Percentiles rank a stretch among this genome's conserved stretches.
phyloP scores from a whole-genome alignment of 805 yeast genomes.

The Clavispora fructus region DNA sequence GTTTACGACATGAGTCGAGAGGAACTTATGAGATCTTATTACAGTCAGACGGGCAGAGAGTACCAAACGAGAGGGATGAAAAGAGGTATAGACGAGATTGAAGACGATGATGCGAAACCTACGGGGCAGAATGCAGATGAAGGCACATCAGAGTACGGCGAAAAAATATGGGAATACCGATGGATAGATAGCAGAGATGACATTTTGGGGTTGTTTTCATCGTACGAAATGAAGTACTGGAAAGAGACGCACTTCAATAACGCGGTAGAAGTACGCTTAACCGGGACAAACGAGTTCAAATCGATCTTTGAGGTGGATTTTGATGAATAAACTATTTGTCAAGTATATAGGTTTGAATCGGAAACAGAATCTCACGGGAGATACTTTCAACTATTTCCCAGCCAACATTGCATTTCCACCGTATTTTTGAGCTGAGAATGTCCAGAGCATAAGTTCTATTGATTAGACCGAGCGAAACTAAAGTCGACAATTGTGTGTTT shows the following conservation, averaged over 20 bases:
- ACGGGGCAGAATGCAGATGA: neutral
- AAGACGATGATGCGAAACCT: constrained; percentile 6
- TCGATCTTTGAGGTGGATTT: constrained; percentile 22
- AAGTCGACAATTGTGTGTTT: constrained; percentile 55
- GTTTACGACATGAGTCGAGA: constrained; percentile 47
- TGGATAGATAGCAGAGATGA: constrained; percentile 36
- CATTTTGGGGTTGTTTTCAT: constrained; percentile 45
- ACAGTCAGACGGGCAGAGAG: constrained; percentile 54
- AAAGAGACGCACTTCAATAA: constrained; percentile 42
- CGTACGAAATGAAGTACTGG: constrained; percentile 56
- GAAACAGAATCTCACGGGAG: constrained; percentile 61
- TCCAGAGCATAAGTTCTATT: constrained; percentile 43
- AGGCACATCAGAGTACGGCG: constrained; percentile 16
- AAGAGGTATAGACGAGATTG: constrained; percentile 18
- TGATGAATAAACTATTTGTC: constrained; percentile 3
- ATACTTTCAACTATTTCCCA: constrained; percentile 60
- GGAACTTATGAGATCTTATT: constrained; percentile 32
- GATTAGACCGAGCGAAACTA: constrained; percentile 49
- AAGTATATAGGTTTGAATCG: constrained; percentile 53
- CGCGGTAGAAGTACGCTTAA: constrained; percentile 37
- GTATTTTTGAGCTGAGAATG: constrained; percentile 58
- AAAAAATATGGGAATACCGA: constrained; percentile 43
- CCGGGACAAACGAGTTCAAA: constrained; percentile 19
- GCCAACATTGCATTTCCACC: constrained; percentile 74
- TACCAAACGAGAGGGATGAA: constrained; percentile 41